phyloP scores from a whole-genome alignment of 306 rosid species.

The Vigna nakashimae region DNA sequence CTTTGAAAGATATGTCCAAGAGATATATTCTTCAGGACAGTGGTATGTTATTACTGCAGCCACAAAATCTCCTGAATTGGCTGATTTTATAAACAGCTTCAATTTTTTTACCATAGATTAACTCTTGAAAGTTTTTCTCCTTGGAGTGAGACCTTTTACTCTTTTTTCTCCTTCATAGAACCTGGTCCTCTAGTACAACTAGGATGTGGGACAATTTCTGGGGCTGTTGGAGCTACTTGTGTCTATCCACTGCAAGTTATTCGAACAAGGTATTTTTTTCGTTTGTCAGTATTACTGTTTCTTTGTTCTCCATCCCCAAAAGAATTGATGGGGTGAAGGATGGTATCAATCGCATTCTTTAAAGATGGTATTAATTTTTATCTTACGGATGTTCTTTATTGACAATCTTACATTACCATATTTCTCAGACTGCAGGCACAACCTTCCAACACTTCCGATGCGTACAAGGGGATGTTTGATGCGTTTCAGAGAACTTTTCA shows the following conservation, averaged over 20 bases:
- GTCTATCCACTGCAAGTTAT: conserved; percentile 65
- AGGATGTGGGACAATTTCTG: conserved; percentile 64
- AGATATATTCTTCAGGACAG: conserved; percentile 55
- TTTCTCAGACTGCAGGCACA: conserved; percentile 62
- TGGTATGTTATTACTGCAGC: conserved; percentile 48
- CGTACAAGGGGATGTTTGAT: conserved; percentile 61
- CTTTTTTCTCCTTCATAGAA: conserved; percentile 41
- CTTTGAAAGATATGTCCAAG: conserved; percentile 56
- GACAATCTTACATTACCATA: background rate
- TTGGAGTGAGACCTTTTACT: conserved; percentile 21
- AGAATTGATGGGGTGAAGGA: background rate
- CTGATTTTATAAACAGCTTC: conserved; percentile 12
- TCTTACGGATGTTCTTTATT: background rate
- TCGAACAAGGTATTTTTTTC: conserved; percentile 57
- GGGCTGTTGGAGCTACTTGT: conserved; percentile 61
- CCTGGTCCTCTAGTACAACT: conserved; percentile 61
- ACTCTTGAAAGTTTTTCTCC: background rate
- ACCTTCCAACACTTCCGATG: conserved; percentile 39
- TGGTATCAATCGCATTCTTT: conserved; percentile 11
- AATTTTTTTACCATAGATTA: background rate
- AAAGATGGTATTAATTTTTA: conserved; percentile 7
- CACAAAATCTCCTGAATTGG: conserved; percentile 27
- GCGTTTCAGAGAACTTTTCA: conserved; percentile 53
- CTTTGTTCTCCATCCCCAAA: conserved; percentile 7
- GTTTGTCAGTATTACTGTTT: conserved; percentile 9